Evolutionary conservation across 192 early-diverging fungal species (phyloP), one percentile per base, ranked within the genome.

Genomic region (Piromyces sp.): DNA sequence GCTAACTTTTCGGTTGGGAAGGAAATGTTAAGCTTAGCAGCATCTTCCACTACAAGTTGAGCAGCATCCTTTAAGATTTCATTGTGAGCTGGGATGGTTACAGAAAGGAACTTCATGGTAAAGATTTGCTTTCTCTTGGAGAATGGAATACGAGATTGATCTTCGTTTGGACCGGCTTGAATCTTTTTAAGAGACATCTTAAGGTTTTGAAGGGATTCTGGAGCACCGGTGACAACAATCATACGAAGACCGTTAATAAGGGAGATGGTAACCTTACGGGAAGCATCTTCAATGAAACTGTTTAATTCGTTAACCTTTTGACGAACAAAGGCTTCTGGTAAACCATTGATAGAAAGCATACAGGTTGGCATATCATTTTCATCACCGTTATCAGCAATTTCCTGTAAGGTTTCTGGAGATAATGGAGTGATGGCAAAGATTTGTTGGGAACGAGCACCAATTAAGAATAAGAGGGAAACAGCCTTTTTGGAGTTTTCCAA

Each of bases 41-140:
- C 91, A 88, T 96, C 95, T 81, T 88, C 84, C 80, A 88, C 89
- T n/a, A 96, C 84, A 28, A 88, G 84, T 30, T 88, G 88, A 28
- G 92, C 87, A 31, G 92, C 94, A 13, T 90, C 82, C 58, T 89
- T 85, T 82, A 96, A 85, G 87, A 96, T 95, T 28, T 89, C 87
- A 30, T 90, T 91, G 87, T 98, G 96, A 90, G 96, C 96, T 33
- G 96, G 95, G 79, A 92, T 94, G 40, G 93, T 91, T 83, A 96
- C 95, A 31, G 96, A 95, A 86, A 98, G 89, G 90, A 97, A 98
- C 79, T 95, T 93, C 28, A 93, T 93, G 16, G 93, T 92, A 82
- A 98, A 95, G 87, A 94, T 93, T 86, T 95, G 88, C 85, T 96
- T 96, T 85, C 95, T 91, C 88, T 97, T 93, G 68, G 94, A 95